Evolutionary conservation across 1,139 yeast species (phyloP).

Genomic region (Zygosaccharomyces sapae): DNA sequence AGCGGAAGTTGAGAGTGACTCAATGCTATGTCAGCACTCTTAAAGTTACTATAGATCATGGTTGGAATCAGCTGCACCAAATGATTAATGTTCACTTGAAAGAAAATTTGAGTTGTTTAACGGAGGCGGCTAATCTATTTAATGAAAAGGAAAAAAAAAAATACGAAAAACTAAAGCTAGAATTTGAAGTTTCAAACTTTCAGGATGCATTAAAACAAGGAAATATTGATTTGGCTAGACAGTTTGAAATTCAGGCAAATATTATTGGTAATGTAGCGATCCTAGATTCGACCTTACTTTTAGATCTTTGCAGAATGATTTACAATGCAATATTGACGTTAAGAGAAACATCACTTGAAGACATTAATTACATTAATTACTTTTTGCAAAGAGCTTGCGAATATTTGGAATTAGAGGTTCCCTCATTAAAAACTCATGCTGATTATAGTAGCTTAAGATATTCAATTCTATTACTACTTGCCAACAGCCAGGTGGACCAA

Average conservation of each 20-base stretch:
- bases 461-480: slow-evolving; percentile 14
- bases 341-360: slow-evolving; percentile 2
- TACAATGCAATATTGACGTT: slow-evolving; percentile 21
- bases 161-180: slow-evolving; percentile 18
- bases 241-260: slow-evolving; percentile 19
- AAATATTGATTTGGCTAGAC: slow-evolving; percentile 24
- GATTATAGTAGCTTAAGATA: slow-evolving; percentile 21
- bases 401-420: slow-evolving; percentile 16
- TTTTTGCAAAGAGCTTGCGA: slow-evolving; percentile 13
- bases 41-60: slow-evolving; percentile 15
- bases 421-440: slow-evolving; percentile 16
- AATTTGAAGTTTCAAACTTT: slow-evolving; percentile 20
- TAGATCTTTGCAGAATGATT: slow-evolving; percentile 26
- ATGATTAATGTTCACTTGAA: slow-evolving; percentile 18
- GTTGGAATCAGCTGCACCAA: slow-evolving; percentile 5
- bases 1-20: slow-evolving; percentile 17
- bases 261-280: slow-evolving; percentile 8
- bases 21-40: slow-evolving; percentile 21
- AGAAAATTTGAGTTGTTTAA: slow-evolving; percentile 11
- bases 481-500: slow-evolving; percentile 17
- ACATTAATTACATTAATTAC: slow-evolving; percentile 5
- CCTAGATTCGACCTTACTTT: slow-evolving; percentile 15
- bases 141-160: slow-evolving; percentile 3
- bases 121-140: slow-evolving; percentile 1
- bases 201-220: slow-evolving; percentile 18